A percentile compares a stretch with the other conserved stretches of the same genome.
Evolutionary conservation across 2,329 filamentous ascomycete species (phyloP).

Genomic region (Colletotrichum euphorbiae): DNA sequence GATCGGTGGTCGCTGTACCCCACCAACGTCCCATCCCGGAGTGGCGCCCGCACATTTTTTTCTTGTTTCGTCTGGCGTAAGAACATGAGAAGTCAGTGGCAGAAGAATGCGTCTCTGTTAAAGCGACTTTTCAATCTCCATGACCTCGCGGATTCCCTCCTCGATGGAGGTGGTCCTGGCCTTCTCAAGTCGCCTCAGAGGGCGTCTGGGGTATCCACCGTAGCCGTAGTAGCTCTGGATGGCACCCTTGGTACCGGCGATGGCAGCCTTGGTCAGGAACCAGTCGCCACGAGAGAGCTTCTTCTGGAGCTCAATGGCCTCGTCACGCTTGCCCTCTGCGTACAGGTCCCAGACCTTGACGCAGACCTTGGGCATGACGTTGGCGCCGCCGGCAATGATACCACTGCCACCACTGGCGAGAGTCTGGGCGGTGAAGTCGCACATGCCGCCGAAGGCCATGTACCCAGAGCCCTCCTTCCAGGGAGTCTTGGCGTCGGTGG

Average conservation of each 20-base stretch:
- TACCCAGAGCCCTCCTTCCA: constrained; percentile 71
- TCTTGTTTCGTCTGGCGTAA: background rate
- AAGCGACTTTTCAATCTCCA: constrained; percentile 72
- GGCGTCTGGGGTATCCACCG: constrained; percentile 79
- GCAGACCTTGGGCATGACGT: constrained; percentile 86
- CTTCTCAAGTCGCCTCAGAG: constrained; percentile 74
- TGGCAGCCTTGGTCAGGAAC: constrained; percentile 84
- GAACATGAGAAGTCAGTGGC: background rate
- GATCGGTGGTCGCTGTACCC: constrained; percentile 29
- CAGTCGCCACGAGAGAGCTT: constrained; percentile 84
- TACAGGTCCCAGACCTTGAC: constrained; percentile 84
- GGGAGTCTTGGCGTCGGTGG: constrained; percentile 77
- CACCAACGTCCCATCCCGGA: constrained; percentile 12
- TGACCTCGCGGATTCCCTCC: constrained; percentile 70
- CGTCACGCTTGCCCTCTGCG: constrained; percentile 76
- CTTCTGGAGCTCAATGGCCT: constrained; percentile 81
- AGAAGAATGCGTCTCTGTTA: constrained; percentile 43
- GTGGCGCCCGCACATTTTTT: constrained; percentile 14
- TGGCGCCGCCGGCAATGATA: constrained; percentile 87
- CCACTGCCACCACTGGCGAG: constrained; percentile 82
- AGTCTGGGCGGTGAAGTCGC: constrained; percentile 88
- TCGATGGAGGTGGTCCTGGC: constrained; percentile 64
- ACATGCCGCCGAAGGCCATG: constrained; percentile 89
- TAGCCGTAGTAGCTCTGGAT: constrained; percentile 87
- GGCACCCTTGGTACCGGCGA: constrained; percentile 87